Evolutionary conservation across 306 rosid species (phyloP).

Genomic region (Cucurbita maxima): DNA sequence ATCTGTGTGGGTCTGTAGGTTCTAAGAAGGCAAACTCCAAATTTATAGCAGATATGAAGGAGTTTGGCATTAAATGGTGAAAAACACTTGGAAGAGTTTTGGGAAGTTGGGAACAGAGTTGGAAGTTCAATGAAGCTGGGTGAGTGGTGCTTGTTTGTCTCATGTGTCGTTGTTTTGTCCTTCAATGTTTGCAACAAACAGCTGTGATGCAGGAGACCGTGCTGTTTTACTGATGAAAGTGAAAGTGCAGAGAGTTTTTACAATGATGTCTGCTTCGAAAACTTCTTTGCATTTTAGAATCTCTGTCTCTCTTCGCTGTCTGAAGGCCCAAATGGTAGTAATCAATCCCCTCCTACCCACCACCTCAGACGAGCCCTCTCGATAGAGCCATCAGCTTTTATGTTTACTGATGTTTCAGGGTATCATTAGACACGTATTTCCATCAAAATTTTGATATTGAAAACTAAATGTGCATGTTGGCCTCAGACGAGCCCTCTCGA

Average conservation of each 20-base stretch:
- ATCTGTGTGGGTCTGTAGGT: background rate
- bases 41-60: background rate
- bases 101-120: background rate
- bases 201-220: background rate
- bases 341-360: background rate
- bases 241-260: constrained; percentile 2
- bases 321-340: background rate
- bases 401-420: too few relatives aligned
- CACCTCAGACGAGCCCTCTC: too few relatives aligned
- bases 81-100: constrained; percentile 8
- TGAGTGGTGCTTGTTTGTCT: constrained; percentile 3
- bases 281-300: background rate
- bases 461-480: too few relatives aligned
- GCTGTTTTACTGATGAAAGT: background rate
- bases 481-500: too few relatives aligned
- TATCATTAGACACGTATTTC: too few relatives aligned
- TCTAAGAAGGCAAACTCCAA: background rate
- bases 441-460: too few relatives aligned
- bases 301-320: background rate
- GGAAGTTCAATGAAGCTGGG: constrained; percentile 3
- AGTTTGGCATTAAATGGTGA: constrained; percentile 6
- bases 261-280: background rate
- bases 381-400: too few relatives aligned
- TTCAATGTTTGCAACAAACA: constrained; percentile 8
- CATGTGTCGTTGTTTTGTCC: constrained; percentile 5